Base-by-base conservation (phyloP, 345 rosid genomes). In the Psidium friedrichsthalianum region DNA sequence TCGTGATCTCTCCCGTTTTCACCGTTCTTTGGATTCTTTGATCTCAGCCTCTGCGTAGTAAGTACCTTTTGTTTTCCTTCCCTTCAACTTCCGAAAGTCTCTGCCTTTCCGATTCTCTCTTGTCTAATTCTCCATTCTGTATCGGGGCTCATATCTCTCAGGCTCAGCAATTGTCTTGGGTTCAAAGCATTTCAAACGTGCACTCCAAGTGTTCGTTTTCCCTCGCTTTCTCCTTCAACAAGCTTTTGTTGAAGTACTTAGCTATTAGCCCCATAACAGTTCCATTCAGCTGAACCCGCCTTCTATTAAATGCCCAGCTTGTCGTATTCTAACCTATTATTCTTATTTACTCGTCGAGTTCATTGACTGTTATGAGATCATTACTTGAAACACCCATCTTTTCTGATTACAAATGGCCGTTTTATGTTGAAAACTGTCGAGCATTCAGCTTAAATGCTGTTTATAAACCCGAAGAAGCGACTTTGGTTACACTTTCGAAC, bases 401-500 rank as follows among this genome's bases (percentile, higher is more conserved):
- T 52, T 18, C 56, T 15, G 55, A n/a, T 82, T 82, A 22, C 40
- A n/a, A 27, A 55, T 24, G 55, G 55, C 83, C 84, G 88, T 47
- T 84, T 55, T 64, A 25, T 82, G 54, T 49, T 86, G 83, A 56
- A 16, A 55, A 85, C 44, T 54, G 49, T 20, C 52, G 84, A 42
- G 84, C 42, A n/a, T 74, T 82, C 56, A 56, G 88, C 82, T 81
- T 87, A 86, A 64, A 87, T 84, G 90, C 82, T 88, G 57, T 86
- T 78, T 61, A 51, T 82, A 36, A 85, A 29, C 86, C 85, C 86
- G 36, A 84, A 82, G 87, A 88, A 84, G 86, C 85, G 55, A 85
- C 85, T 88, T 64, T 88, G 88, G 90, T 87, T 86, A 47, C 86
- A 74, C 53, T 87, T 78, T 69, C 83, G 85, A 78, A 85, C 74